Base-by-base conservation (phyloP, 1,284 basidiomycete species). In the Ceratobasidium papillatum region DNA sequence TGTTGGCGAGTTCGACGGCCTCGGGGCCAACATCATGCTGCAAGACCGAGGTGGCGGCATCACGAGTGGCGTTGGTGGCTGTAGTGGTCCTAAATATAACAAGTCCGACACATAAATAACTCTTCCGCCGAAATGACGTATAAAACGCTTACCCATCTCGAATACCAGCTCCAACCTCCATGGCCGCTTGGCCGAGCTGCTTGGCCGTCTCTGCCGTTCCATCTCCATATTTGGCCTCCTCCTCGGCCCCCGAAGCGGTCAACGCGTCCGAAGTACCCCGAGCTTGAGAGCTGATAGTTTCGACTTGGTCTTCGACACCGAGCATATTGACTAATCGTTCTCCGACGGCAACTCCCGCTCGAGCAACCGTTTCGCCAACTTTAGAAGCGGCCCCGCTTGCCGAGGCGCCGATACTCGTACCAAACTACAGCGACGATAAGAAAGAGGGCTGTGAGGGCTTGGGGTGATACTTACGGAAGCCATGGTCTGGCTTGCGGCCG, bases 231-330 rank as follows among this genome's bases (percentile, higher is more conserved):
- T 72, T 72, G 4, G 49, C 38, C 19, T 66, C 64, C 36, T 66
- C 64, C 17, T 64, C 62, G 19, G 58, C 56, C 7, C 43, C 45
- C 27, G 58, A 41, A 27, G 69, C 54, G 2, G 45, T 45, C n/a
- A 72, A 38, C 22, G 30, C 56, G 5, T 58, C 69, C 3, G 69
- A 72, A 3, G 41, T 45, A 5, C 32, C 58, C 11, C 47, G 12
- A n/a, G 52, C 66, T 58, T 43, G 34, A n/a, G 66, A 32, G n/a
- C 25, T 45, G n/a, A 51, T 58, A 3, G 43, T 56, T n/a, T 72
- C 56, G 41, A 72, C 56, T 62, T 72, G 69, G 43, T 72, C 58
- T 49, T 72, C 56, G 30, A 61, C 56, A 32, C 69, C 69, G 22
- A 72, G 22, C 45, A 72, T 1, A 9, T 62, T 56, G 1, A 61